Base-by-base conservation (phyloP, 106 monocot genomes). In the Phalaenopsis equestris region DNA sequence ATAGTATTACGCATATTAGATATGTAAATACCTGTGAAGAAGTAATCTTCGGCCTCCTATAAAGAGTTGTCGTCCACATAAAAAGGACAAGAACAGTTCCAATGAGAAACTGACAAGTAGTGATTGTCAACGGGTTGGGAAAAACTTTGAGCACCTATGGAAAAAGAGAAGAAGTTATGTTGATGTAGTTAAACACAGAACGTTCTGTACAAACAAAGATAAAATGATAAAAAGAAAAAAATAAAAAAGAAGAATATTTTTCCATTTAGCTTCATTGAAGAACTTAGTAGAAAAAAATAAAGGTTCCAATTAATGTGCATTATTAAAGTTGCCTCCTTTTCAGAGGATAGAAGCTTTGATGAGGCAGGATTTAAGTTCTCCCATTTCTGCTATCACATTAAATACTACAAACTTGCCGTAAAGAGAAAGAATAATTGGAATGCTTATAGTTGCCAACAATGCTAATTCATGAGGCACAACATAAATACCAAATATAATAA, bases 141-240 rank as follows among this genome's bases (percentile, higher is more conserved):
- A 83, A 91, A 67, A 90, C 93, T 84, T 88, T 91, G 9, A 91
- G 79, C 79, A 96, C 91, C 93, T 92, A 86, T 1, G 8, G n/a
- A 67, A 76, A 39, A 39, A 43, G n/a, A 43, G 42, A 74, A 23
- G n/a, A n/a, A 74, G 45, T 74, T 74, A 74, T 45, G 36, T 70
- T 70, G 3, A 39, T 72, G 41, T 15, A 10, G 41, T 4, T 41
- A 72, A 38, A 72, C 38, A 72, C 64, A 1, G n/a, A 18, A 21
- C 61, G 11, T 56, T 68, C 68, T 9, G 37, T 12, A 61, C 11
- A 37, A 19, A 68, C 37, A 68, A 36, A n/a, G 18, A n/a, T 36
- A 37, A 14, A 70, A 30, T 30, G 30, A 30, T 30, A 30, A 30
- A n/a, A n/a, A 37, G 21, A 70, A 70, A 3, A 36, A 38, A 2